These are phyloP conservation scores for Haematococcus lacustris DNA, from an alignment of 139 green algal species.

Conservation along the genomic window DNA sequence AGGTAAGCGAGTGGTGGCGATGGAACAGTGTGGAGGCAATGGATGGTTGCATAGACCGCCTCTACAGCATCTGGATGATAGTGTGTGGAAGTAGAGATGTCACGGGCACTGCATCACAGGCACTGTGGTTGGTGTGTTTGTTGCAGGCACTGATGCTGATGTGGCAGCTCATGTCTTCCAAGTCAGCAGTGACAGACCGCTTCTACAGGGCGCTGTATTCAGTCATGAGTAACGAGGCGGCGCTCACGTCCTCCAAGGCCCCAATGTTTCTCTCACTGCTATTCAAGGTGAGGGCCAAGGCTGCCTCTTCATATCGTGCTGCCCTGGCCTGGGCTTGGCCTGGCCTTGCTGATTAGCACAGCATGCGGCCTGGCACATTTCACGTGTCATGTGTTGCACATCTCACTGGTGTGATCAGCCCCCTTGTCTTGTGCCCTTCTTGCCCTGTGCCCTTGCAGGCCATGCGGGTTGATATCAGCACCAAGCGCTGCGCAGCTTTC, in stretches of 20 bases:
- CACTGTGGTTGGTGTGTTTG: no score
- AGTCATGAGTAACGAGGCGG: constrained; percentile 47
- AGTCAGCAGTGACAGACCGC: constrained; percentile 61
- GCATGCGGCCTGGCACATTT: no score
- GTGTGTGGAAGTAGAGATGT: no score
- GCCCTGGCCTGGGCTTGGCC: no score
- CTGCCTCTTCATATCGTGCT: no score
- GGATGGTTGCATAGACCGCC: no score
- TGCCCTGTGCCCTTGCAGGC: constrained; percentile 35
- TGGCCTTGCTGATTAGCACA: no score
- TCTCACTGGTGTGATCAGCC: neutral
- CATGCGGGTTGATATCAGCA: constrained; percentile 65
- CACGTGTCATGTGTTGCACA: neutral
- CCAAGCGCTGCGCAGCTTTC: constrained; percentile 71
- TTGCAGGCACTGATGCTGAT: constrained; percentile 83
- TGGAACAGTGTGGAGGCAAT: no score
- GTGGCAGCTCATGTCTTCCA: constrained; percentile 62
- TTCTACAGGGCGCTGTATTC: constrained; percentile 90
- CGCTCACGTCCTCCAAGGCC: constrained; percentile 45
- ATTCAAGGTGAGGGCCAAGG: constrained; percentile 64
- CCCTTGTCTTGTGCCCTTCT: neutral
- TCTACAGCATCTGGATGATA: no score
- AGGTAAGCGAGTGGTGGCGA: no score
- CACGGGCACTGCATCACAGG: no score
- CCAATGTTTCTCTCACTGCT: constrained; percentile 83